Base-by-base conservation (phyloP, 129 eudicot species). In the Helichrysum umbraculigerum region DNA sequence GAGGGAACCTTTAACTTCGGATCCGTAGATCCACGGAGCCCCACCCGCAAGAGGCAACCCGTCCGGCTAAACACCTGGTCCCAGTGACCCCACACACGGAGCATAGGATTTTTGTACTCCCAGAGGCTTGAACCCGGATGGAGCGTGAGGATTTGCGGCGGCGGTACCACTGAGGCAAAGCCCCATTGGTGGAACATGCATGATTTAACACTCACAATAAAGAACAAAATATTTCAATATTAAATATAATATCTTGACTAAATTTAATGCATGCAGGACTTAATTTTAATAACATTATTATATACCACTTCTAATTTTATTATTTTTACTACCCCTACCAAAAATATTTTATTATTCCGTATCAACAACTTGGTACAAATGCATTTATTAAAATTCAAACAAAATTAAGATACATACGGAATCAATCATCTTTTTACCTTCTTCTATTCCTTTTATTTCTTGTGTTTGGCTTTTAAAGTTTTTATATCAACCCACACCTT, bases 391-490 rank as follows among this genome's bases (percentile, higher is more conserved):
- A 11, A 47, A 22, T 28, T 42, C 3, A 11, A 12, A 7, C 12
- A 44, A 44, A 12, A 70, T 70, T 47, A 6, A 70, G 47, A 22
- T 47, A 25, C 28, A 22, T 47, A 25, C 29, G 42, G 41, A 70
- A 70, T 70, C 62, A 70, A 50, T 42, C 62, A 70, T 61, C 58
- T 29, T 70, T 70, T 29, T 6, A 7, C 35, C 65, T 33, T 77
- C 69, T 70, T 66, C 39, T 41, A 34, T 66, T 54, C 33, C 61
- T 30, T 73, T 52, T 70, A 66, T 83, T 76, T 58, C 70, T n/a
- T 83, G 78, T 54, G 77, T 81, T 81, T 61, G 32, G 17, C n/a
- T 79, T 83, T 81, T 65, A 67, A 79, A 78, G 28, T 25, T 68
- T 77, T 79, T 79, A 63, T 65, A 63, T 65, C 72, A 66, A 34